Base-by-base conservation (phyloP, 2,329 filamentous ascomycete genomes). In the Pezicula radicicola region DNA sequence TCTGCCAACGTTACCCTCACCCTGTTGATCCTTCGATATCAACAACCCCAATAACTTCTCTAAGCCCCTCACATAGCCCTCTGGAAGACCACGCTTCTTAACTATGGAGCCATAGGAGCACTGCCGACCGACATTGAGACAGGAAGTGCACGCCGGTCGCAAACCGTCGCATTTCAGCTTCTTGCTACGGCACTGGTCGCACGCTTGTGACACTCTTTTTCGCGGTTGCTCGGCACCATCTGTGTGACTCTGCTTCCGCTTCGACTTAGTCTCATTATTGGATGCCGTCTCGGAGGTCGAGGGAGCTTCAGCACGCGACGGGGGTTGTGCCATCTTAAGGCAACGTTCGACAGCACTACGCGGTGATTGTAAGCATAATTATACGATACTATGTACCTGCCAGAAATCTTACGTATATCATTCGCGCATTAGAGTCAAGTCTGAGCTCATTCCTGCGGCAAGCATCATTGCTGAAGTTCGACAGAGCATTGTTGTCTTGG, bases 51-150 rank as follows among this genome's bases (percentile, higher is more conserved):
- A 69, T 19, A 78, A 71, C 39, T 80, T 62, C 58, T 91, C 88
- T 18, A 91, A 73, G 0, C 84, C 85, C 37, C 87, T 80, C 51
- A 91, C 85, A 62, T 90, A 89, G n/a, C 88, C 88, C 6, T 87
- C 88, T 63, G 87, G 87, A 13, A 91, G 83, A 10, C 88, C 88
- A 56, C 88, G 77, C 66, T 90, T 89, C 68, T 88, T 89, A 7
- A 84, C 81, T 41, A 81, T 82, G 50, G 84, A 78, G 52, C 85
- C 81, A 66, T 90, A 91, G 80, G 76, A 73, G 61, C 80, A 83
- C 15, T 69, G 61, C 51, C 77, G 68, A 35, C 70, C 72, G 19
- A 76, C 72, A 6, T 72, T 66, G 30, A 69, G 70, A 63, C 80
- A 83, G 3, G 77, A 80, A 8, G 84, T 83, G 67, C 88, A 91